These are phyloP conservation scores for Hypoxylon sp. DNA, from an alignment of 2,329 filamentous ascomycete genomes.

Conservation along the genomic window DNA sequence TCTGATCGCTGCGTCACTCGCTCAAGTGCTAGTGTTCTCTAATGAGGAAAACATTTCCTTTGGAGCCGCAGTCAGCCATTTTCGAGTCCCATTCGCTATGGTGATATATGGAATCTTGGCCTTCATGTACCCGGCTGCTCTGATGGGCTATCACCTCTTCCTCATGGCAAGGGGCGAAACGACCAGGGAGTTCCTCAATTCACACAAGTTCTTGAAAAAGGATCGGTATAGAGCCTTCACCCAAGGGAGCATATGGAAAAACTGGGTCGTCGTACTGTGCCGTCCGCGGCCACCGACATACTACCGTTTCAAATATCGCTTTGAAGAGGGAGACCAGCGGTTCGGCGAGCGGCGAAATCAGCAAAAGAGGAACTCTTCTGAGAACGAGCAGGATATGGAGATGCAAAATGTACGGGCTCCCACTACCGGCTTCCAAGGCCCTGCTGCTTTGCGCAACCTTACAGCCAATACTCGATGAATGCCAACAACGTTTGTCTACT, in stretches of 20 bases:
- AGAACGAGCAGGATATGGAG: constrained; percentile 73
- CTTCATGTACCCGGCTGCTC: constrained; percentile 83
- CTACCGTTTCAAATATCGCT: constrained; percentile 84
- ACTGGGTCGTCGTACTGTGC: constrained; percentile 85
- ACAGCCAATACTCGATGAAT: constrained; percentile 42
- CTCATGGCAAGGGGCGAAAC: constrained; percentile 93
- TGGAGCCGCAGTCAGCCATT: constrained; percentile 75
- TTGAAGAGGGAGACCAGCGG: constrained; percentile 86
- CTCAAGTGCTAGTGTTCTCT: constrained; percentile 83
- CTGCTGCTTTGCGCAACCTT: constrained; percentile 60
- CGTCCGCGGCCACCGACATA: constrained; percentile 91
- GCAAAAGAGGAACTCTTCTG: constrained; percentile 65
- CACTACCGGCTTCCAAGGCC: constrained; percentile 68
- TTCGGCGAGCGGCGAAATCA: constrained; percentile 74
- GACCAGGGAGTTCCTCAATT: constrained; percentile 95
- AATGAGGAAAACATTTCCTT: constrained; percentile 77
- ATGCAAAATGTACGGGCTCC: constrained; percentile 76
- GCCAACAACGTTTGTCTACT: constrained; percentile 12
- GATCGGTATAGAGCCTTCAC: constrained; percentile 94
- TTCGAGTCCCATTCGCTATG: constrained; percentile 88
- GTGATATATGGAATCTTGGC: constrained; percentile 84
- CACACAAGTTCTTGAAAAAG: constrained; percentile 92
- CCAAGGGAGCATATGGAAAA: constrained; percentile 80
- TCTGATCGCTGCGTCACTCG: constrained; percentile 82
- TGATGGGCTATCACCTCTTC: constrained; percentile 92